Evolutionary conservation across 164 flowering plant species (phyloP).

Genomic region (Aristolochia fimbriata): DNA sequence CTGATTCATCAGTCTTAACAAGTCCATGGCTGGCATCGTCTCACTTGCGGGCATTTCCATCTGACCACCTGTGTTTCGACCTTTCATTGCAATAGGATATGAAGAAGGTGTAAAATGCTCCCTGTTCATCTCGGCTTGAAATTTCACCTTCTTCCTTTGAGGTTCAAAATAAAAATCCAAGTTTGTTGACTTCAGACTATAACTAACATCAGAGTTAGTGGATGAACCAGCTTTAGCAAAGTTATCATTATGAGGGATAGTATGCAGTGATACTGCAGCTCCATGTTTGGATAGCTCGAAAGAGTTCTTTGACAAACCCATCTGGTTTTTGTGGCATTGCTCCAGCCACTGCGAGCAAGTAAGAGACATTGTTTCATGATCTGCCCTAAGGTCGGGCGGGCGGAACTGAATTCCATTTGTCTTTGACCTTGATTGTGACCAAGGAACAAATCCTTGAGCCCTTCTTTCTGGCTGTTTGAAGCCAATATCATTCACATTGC

Average conservation of each 20-base stretch:
- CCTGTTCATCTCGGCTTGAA: conserved; percentile 13
- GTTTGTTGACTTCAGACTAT: too few relatives aligned
- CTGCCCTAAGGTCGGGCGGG: conserved; percentile 14
- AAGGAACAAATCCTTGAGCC: conserved; percentile 14
- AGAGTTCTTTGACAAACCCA: conserved; percentile 12
- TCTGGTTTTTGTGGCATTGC: conserved; percentile 16
- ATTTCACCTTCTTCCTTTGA: conserved; percentile 16
- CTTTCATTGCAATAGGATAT: conserved; percentile 16
- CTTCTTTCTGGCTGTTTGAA: conserved; percentile 6
- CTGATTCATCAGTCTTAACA: conserved; percentile 62
- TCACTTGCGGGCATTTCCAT: conserved; percentile 47
- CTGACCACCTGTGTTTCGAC: conserved; percentile 16
- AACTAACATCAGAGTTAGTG: too few relatives aligned
- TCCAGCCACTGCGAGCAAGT: conserved; percentile 15
- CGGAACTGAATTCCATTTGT: conserved; percentile 18
- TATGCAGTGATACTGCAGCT: conserved; percentile 15
- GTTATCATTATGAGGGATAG: not conserved
- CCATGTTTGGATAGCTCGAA: conserved; percentile 10
- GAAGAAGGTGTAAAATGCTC: conserved; percentile 13
- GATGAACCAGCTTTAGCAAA: too few relatives aligned
- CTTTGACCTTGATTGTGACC: conserved; percentile 17
- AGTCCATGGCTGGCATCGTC: conserved; percentile 54
- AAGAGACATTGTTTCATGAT: conserved; percentile 12
- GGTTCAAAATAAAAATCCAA: not conserved
- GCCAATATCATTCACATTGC: conserved; percentile 1